Evolutionary conservation across 2,329 filamentous ascomycete genomes (phyloP), one percentile per base, ranked within the genome.

Genomic region (Monosporascus sp.): DNA sequence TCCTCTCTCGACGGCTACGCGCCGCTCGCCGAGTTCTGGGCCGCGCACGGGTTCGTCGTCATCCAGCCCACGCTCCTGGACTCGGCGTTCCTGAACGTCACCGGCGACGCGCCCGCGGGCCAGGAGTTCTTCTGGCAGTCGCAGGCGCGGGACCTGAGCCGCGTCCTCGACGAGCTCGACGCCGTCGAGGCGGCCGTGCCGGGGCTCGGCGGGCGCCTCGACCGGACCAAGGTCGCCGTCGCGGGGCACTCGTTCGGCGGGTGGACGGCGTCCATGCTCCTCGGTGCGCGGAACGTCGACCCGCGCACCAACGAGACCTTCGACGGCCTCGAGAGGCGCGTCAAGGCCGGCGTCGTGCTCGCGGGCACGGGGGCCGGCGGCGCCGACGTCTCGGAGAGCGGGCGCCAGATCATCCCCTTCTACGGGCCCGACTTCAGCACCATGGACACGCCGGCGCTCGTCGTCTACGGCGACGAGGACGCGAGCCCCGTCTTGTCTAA

Each of bases 61-160:
- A 60, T 75, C 11, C 72, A 75, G 52, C 73, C 73, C 3, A 74
- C 72, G 3, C 72, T 74, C 55, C 59, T 75, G 3, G 67, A 63
- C 49, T 74, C 72, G 22, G 57, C 58, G 39, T 65, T 65, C 3
- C 61, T 72, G 3, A 56, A 52, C 8, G 53, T 71, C 3, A 24
- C 53, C 1, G 47, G 56, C 11, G 48, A 55, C 0, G 52, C 41
- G 6, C 51, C 53, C 31, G 58, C 56, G 22, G 62, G 62, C 9
- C 54, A 68, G 6, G 61, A 63, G 39, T 55, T 67, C 46, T 68
- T 64, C 52, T 69, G 67, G 63, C 59, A 65, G 17, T 65, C 65
- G 7, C 67, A 69, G 0, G 65, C 65, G 2, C 55, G 61, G 45
- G 72, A 75, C 56, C 68, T 75, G 63, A 59, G 51, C 8, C 58